Evolutionary conservation across 352 stramenopile species (phyloP).

Genomic region (Phytophthora colocasiae): DNA sequence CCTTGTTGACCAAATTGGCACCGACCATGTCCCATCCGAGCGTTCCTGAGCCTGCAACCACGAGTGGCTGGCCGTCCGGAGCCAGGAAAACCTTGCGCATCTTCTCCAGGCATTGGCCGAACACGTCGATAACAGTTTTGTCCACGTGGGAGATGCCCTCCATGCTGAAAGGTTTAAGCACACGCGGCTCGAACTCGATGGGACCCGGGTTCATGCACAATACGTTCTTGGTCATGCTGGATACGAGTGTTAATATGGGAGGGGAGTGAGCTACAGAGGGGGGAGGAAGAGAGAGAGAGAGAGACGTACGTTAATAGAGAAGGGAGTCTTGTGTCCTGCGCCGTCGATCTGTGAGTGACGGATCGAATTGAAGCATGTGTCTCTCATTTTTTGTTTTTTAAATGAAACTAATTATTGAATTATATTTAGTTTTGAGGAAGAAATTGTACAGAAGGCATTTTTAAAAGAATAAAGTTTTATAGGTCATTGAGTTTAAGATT

Average conservation of each 20-base stretch:
- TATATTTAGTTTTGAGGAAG: no score
- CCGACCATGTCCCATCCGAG: constrained; percentile 87
- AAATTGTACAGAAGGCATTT: no score
- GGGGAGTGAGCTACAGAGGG: not conserved
- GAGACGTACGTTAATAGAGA: constrained; percentile 7
- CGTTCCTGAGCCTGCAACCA: constrained; percentile 73
- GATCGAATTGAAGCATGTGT: constrained; percentile 6
- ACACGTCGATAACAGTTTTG: constrained; percentile 79
- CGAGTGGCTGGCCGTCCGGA: constrained; percentile 69
- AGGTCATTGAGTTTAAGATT: not conserved
- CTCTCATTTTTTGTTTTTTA: no score
- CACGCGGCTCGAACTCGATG: constrained; percentile 81
- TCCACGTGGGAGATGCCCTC: constrained; percentile 85
- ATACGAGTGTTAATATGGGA: not conserved
- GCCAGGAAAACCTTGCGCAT: constrained; percentile 83
- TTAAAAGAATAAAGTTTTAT: no score
- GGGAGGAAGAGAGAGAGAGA: not conserved
- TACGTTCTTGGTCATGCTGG: constrained; percentile 73
- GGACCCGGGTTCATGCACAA: constrained; percentile 86
- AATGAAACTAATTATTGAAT: no score
- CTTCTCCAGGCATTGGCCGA: constrained; percentile 82
- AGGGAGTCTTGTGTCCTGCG: constrained; percentile 10
- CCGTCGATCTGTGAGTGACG: constrained; percentile 27
- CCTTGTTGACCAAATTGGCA: constrained; percentile 70
- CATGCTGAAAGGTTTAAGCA: constrained; percentile 74